Conservation (phyloP, 163 green algal species). For the Volvox carteri region DNA sequence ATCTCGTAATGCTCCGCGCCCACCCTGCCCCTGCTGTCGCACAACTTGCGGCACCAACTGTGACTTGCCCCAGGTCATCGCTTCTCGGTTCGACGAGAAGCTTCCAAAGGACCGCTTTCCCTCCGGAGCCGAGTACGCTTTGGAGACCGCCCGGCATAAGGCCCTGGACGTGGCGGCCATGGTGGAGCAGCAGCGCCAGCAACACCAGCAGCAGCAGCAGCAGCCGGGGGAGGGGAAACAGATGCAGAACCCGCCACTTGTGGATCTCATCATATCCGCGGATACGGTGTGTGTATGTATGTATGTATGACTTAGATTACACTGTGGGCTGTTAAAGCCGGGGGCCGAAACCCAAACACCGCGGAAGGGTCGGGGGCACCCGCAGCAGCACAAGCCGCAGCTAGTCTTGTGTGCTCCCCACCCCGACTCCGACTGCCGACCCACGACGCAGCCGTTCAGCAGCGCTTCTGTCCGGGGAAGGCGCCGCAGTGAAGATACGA, state of each 20-base stretch:
- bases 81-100: constrained; percentile 85
- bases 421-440: too few species aligned
- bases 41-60: not conserved
- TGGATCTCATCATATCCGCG: constrained; percentile 85
- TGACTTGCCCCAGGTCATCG: constrained; percentile 50
- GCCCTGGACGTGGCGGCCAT: constrained; percentile 77
- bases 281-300: constrained; percentile 82
- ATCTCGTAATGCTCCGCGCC: not conserved
- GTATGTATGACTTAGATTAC: too few species aligned
- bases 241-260: not conserved
- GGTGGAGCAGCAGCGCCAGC: constrained; percentile 41
- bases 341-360: too few species aligned
- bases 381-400: too few species aligned
- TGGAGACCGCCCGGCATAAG: constrained; percentile 85
- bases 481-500: too few species aligned
- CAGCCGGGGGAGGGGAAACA: too few species aligned
- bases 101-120: constrained; percentile 73
- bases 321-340: too few species aligned
- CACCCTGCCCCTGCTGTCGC: not conserved
- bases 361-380: too few species aligned
- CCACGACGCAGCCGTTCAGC: too few species aligned
- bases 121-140: constrained; percentile 78
- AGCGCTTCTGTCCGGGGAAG: too few species aligned
- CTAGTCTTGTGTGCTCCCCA: too few species aligned
- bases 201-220: too few species aligned